These are phyloP conservation scores for Neurospora sp. DNA, from an alignment of 495 filamentous ascomycete genomes.

Conservation along the genomic window DNA sequence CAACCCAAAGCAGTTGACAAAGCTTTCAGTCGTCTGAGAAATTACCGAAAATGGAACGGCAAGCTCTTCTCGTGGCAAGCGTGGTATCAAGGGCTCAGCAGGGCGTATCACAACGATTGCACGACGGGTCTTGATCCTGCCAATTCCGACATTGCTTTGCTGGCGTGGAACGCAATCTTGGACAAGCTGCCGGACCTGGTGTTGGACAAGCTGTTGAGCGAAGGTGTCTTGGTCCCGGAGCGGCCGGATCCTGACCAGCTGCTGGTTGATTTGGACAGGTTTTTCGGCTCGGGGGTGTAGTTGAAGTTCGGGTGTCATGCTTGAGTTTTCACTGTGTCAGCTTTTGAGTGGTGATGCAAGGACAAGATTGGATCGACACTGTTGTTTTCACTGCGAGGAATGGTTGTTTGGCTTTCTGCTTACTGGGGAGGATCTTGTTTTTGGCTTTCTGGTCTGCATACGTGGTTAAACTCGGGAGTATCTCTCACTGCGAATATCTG, in stretches of 20 bases:
- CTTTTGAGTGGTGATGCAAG: neutral
- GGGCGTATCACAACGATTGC: neutral
- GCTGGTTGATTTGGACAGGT: neutral
- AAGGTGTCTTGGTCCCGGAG: neutral
- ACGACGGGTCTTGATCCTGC: neutral
- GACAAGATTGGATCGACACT: neutral
- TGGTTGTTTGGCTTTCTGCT: neutral
- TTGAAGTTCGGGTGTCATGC: neutral
- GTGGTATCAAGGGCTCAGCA: neutral
- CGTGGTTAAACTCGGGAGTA: neutral
- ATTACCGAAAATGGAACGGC: neutral
- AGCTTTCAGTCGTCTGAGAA: neutral
- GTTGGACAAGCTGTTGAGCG: neutral
- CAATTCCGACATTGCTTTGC: neutral
- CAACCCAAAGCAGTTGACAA: neutral
- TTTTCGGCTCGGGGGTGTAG: neutral
- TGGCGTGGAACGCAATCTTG: neutral
- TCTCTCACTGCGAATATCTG: neutral
- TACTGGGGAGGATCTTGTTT: neutral
- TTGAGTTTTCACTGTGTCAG: neutral
- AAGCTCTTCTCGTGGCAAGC: neutral
- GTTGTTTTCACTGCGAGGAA: neutral
- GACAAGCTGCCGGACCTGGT: neutral
- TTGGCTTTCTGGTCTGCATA: neutral
- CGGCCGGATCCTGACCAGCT: neutral